Conservation (phyloP, 306 rosid species). For the Astragalus membranaceus region DNA sequence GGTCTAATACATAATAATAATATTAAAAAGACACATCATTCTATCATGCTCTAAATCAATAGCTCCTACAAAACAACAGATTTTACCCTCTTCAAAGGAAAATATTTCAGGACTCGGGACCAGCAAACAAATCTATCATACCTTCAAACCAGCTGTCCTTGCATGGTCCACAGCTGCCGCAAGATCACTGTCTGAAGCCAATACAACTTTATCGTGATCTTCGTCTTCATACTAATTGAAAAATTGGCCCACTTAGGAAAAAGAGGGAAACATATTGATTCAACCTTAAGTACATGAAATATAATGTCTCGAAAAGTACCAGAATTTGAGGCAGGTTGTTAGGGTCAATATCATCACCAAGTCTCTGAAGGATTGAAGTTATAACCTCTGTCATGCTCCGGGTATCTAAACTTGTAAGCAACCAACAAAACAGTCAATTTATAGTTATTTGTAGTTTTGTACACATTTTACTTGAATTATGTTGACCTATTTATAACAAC, state of each 20-base stretch:
- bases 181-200: slow-evolving; percentile 89
- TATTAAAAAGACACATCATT: background rate
- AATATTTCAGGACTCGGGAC: background rate
- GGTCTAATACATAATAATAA: background rate
- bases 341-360: slow-evolving; percentile 89
- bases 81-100: background rate
- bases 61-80: slow-evolving; percentile 8
- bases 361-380: slow-evolving; percentile 83
- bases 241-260: slow-evolving; percentile 9
- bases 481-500: background rate
- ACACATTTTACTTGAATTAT: background rate
- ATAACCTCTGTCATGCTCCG: slow-evolving; percentile 79
- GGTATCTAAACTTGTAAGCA: slow-evolving; percentile 56
- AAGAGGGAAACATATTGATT: background rate
- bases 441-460: background rate
- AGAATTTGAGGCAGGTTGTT: slow-evolving; percentile 80
- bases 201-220: slow-evolving; percentile 87
- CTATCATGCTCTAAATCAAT: background rate
- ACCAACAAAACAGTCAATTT: slow-evolving; percentile 26
- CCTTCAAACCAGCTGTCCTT: slow-evolving; percentile 86
- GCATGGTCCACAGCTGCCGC: slow-evolving; percentile 94
- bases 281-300: slow-evolving; percentile 3
- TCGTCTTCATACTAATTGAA: slow-evolving; percentile 83
- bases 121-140: slow-evolving; percentile 26
- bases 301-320: slow-evolving; percentile 40